A percentile compares a stretch with the other conserved stretches of the same genome.
Evolutionary conservation across 768 basidiomycete genomes (phyloP).

Genomic region (Lactifluus subvellereus): DNA sequence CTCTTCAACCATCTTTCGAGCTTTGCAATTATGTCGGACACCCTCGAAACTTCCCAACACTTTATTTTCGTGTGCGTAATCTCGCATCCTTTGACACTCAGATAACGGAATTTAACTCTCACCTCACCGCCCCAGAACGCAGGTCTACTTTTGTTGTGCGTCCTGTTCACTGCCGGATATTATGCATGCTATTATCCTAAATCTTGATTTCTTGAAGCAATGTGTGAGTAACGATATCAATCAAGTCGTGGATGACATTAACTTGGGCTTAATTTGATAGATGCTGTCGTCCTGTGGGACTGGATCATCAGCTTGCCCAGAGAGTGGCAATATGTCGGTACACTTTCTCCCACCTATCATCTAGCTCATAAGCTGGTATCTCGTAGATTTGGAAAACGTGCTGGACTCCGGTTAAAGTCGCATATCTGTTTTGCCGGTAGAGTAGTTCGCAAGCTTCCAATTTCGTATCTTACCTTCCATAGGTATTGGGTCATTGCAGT

Average conservation of each 20-base stretch:
- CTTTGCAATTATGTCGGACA: conserved; percentile 36
- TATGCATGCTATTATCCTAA: conserved; percentile 27
- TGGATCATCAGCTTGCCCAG: conserved; percentile 74
- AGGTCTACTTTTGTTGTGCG: conserved; percentile 84
- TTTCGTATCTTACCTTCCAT: conserved; percentile 1
- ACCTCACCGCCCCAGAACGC: conserved; percentile 36
- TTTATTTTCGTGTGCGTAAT: conserved; percentile 64
- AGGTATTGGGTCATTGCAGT: conserved; percentile 82
- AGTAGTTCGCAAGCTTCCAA: conserved; percentile 25
- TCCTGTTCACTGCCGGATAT: conserved; percentile 25
- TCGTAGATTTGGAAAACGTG: conserved; percentile 71
- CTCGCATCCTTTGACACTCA: neutral
- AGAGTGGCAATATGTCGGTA: conserved; percentile 69
- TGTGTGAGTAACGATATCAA: conserved; percentile 46
- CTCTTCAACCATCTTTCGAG: neutral
- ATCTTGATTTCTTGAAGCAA: conserved; percentile 33
- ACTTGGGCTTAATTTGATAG: conserved; percentile 32
- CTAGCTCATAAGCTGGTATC: conserved; percentile 1
- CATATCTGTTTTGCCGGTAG: conserved; percentile 80
- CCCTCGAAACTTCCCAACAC: conserved; percentile 55
- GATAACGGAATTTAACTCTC: neutral
- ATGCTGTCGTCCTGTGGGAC: conserved; percentile 80
- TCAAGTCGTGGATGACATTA: neutral
- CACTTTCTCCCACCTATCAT: conserved; percentile 11
- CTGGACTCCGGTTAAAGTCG: conserved; percentile 80